Evolutionary conservation across 2,329 filamentous ascomycete species (phyloP).

Genomic region (Fusarium abutilonis): DNA sequence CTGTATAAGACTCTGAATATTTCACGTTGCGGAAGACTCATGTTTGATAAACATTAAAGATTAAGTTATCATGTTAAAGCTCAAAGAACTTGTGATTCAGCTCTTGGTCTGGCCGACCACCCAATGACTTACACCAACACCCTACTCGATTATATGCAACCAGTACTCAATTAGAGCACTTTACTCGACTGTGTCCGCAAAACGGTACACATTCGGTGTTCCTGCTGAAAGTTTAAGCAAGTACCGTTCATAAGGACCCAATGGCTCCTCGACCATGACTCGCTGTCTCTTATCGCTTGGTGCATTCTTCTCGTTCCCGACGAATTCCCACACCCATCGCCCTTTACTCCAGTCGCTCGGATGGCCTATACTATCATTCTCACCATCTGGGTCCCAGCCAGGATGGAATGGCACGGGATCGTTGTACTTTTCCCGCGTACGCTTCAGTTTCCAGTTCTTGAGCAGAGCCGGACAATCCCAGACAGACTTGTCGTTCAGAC

Average conservation of each 20-base stretch:
- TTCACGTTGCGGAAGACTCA: not conserved
- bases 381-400: conserved; percentile 46
- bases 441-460: conserved; percentile 56
- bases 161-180: not conserved
- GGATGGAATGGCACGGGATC: conserved; percentile 52
- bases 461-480: conserved; percentile 60
- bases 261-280: conserved; percentile 62
- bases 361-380: conserved; percentile 37
- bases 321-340: conserved; percentile 66
- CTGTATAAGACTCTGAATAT: too few relatives aligned
- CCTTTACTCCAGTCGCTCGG: conserved; percentile 44
- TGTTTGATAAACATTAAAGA: not conserved
- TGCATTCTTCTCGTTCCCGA: conserved; percentile 55
- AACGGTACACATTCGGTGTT: conserved; percentile 55
- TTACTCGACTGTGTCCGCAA: conserved; percentile 47
- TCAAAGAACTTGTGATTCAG: not conserved
- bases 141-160: not conserved
- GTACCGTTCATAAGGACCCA: conserved; percentile 64
- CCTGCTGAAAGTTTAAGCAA: conserved; percentile 58
- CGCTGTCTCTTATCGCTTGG: conserved; percentile 53
- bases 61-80: not conserved
- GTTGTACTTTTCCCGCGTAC: conserved; percentile 45
- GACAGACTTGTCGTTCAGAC: conserved; percentile 57
- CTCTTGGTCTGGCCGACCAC: not conserved
- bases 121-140: not conserved